phyloP scores from a whole-genome alignment of 371 early-diverging fungal genomes.

The Choanephora cucurbitarum region DNA sequence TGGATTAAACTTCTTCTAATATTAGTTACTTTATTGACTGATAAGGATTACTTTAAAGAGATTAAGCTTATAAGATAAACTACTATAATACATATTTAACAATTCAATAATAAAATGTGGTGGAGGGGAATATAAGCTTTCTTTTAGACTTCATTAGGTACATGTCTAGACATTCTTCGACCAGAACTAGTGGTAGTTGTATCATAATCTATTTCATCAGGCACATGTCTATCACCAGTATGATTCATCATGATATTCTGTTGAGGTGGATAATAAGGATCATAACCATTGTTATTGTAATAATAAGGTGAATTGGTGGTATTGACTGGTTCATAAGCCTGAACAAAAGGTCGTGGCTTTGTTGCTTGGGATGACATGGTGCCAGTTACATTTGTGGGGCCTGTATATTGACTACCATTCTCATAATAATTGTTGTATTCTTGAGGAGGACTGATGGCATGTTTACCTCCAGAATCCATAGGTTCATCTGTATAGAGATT shows the following conservation, averaged over 20 bases:
- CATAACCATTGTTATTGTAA: slow-evolving; percentile 8
- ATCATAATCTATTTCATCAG: slow-evolving; percentile 20
- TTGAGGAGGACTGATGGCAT: slow-evolving; percentile 5
- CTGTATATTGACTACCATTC: slow-evolving; percentile 5
- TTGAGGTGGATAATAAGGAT: slow-evolving; percentile 15
- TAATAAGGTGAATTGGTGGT: not conserved
- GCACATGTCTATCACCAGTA: slow-evolving; percentile 19
- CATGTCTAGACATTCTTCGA: slow-evolving; percentile 12
- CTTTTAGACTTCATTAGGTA: slow-evolving; percentile 19
- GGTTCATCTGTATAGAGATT: not conserved
- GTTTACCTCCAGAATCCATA: not conserved
- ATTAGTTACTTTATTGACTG: too few relatives aligned
- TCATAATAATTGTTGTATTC: slow-evolving; percentile 14
- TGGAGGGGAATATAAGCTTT: too few relatives aligned
- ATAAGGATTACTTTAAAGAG: too few relatives aligned
- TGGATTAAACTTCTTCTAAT: too few relatives aligned
- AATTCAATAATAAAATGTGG: too few relatives aligned
- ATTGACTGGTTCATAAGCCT: slow-evolving; percentile 23
- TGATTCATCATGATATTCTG: not conserved
- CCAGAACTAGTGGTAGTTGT: not conserved
- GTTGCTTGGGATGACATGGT: not conserved
- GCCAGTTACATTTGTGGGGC: slow-evolving; percentile 9
- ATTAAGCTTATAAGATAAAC: too few relatives aligned
- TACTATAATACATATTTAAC: too few relatives aligned
- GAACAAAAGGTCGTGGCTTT: slow-evolving; percentile 23